These are phyloP conservation scores for Chlamydomonas reinhardtii DNA, from an alignment of 163 green algal genomes.

Conservation along the genomic window DNA sequence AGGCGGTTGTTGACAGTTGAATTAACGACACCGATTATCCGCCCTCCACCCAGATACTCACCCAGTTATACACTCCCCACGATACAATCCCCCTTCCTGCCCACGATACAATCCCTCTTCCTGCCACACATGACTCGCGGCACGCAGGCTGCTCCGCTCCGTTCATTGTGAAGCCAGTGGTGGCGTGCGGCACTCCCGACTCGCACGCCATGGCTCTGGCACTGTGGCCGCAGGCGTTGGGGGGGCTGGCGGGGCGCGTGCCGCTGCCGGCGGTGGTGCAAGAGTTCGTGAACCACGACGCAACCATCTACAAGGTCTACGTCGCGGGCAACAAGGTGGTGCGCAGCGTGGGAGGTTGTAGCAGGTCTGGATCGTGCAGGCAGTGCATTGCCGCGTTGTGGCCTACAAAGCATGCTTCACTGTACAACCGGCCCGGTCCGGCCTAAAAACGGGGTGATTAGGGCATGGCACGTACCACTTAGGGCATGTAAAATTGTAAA, in stretches of 20 bases:
- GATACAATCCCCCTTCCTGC: neutral
- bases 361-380: too few species aligned
- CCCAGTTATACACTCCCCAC: too few species aligned
- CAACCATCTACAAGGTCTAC: constrained; percentile 84
- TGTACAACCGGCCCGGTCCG: too few species aligned
- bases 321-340: constrained; percentile 74
- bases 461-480: too few species aligned
- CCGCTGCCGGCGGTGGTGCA: constrained; percentile 71
- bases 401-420: too few species aligned
- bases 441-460: too few species aligned
- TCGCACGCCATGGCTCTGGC: constrained; percentile 79
- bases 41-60: too few species aligned
- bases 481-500: too few species aligned
- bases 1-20: neutral
- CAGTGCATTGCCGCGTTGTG: too few species aligned
- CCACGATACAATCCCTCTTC: neutral
- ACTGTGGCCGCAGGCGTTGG: constrained; percentile 49
- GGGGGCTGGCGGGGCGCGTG: constrained; percentile 8
- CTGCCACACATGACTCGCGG: neutral
- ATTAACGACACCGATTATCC: too few species aligned
- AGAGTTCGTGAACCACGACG: constrained; percentile 87
- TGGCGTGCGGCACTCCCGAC: constrained; percentile 72
- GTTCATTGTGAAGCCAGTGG: constrained; percentile 74
- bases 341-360: too few species aligned
- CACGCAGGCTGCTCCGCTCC: constrained; percentile 55